Evolutionary conservation across 352 stramenopile genomes (phyloP).

Genomic region (Blastocystis sp.): DNA sequence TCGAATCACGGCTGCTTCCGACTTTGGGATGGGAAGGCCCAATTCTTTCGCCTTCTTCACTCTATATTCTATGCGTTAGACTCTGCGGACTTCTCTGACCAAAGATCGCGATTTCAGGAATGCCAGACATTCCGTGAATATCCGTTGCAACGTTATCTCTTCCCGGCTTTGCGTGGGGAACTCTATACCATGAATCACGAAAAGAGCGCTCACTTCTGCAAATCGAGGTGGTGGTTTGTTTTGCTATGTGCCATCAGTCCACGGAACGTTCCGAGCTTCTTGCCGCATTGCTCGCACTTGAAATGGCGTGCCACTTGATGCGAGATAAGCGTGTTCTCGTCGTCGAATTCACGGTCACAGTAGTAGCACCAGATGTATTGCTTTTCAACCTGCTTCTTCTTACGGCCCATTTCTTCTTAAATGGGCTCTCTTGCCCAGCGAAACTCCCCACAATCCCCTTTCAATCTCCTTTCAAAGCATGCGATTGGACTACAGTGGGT

Average conservation of each 20-base stretch:
- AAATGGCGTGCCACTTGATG: slow-evolving; percentile 74
- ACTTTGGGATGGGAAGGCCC: slow-evolving; percentile 38
- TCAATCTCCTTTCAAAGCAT: slow-evolving; percentile 17
- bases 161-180: slow-evolving; percentile 67
- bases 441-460: neutral
- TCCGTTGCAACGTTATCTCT: slow-evolving; percentile 71
- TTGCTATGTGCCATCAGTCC: slow-evolving; percentile 70
- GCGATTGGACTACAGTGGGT: no score
- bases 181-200: slow-evolving; percentile 17
- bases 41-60: slow-evolving; percentile 63
- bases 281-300: slow-evolving; percentile 72
- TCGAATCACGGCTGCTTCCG: slow-evolving; percentile 51
- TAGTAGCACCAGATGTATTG: slow-evolving; percentile 79
- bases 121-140: slow-evolving; percentile 74
- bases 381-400: slow-evolving; percentile 73
- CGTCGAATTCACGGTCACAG: slow-evolving; percentile 74
- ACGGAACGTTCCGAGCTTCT: slow-evolving; percentile 72
- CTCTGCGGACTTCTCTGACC: neutral
- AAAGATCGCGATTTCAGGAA: slow-evolving; percentile 65
- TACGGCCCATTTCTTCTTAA: slow-evolving; percentile 29
- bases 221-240: slow-evolving; percentile 63
- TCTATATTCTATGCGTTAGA: slow-evolving; percentile 46
- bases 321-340: slow-evolving; percentile 74
- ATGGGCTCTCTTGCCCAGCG: neutral
- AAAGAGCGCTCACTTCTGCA: neutral